These are phyloP conservation scores for Penicillium simplicissimum DNA, from an alignment of 495 filamentous ascomycete species.

Conservation along the genomic window DNA sequence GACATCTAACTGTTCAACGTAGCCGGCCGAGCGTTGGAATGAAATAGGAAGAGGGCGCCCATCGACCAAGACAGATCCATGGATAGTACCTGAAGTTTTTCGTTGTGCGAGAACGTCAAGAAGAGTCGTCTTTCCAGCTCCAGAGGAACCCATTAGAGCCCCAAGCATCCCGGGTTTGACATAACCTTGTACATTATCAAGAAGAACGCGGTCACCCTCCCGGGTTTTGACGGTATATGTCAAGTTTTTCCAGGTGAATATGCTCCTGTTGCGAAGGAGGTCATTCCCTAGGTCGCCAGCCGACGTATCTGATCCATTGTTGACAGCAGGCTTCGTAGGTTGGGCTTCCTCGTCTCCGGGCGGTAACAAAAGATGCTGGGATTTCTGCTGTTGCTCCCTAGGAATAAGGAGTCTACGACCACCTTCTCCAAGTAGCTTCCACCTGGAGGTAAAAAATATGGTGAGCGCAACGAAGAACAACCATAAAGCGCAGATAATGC, in stretches of 20 bases:
- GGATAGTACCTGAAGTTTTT: slow-evolving; percentile 81
- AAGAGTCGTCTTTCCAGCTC: slow-evolving; percentile 64
- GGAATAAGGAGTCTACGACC: slow-evolving; percentile 31
- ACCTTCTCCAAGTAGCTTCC: slow-evolving; percentile 26
- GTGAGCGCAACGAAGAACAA: slow-evolving; percentile 32
- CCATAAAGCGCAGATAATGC: slow-evolving; percentile 41
- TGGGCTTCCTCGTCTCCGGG: slow-evolving; percentile 29
- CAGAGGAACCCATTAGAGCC: slow-evolving; percentile 66
- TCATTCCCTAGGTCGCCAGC: not conserved
- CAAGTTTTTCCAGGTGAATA: slow-evolving; percentile 62
- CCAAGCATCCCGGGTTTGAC: slow-evolving; percentile 80
- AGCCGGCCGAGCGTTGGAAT: slow-evolving; percentile 72
- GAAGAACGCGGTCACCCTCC: slow-evolving; percentile 46
- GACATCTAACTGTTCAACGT: slow-evolving; percentile 83
- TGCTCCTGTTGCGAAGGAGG: slow-evolving; percentile 46
- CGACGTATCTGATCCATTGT: slow-evolving; percentile 8
- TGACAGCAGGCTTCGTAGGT: not conserved
- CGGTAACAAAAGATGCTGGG: slow-evolving; percentile 13
- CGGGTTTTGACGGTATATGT: slow-evolving; percentile 50
- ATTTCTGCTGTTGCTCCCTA: slow-evolving; percentile 20
- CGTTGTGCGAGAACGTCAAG: slow-evolving; percentile 58
- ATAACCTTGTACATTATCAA: slow-evolving; percentile 83
- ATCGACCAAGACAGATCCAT: slow-evolving; percentile 80
- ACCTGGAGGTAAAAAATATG: slow-evolving; percentile 27
- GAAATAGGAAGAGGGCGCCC: slow-evolving; percentile 73